Evolutionary conservation across 2,329 filamentous ascomycete species (phyloP), one percentile per base, ranked within the genome.

Genomic region (Arthrocladium fulminans): DNA sequence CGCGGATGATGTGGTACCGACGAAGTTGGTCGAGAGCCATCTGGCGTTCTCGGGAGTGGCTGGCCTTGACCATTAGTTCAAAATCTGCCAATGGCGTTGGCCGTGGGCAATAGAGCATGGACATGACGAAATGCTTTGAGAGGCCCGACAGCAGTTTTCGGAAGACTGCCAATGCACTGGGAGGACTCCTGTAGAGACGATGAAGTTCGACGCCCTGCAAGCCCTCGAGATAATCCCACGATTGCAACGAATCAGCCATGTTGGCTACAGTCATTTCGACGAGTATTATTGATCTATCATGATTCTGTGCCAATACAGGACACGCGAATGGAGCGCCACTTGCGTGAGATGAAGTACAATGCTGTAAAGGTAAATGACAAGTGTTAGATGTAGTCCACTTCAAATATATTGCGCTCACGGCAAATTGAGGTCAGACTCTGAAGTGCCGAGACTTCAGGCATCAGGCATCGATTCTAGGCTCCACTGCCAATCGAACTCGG

Each of bases 121-220:
- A 86, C 84, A 96, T 95, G 52, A 98, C 90, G 61, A 98, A 84
- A 13, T 83, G 88, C 75, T 98, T 97, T 59, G 92, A 90, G 53
- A 97, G 71, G 62, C 94, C 86, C 50, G 92, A 88, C 50, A 98
- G 78, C 88, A 98, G 96, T 70, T 92, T 89, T 58, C 92, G 81
- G 66, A 97, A 97, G 61, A 98, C 89, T 57, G 92, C 92, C 57
- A 98, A 81, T 30, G 89, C 86, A 1, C 92, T 95, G 35, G 90
- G 94, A 24, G 92, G 92, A 73, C 96, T 89, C 70, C 89, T 85
- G 74, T 98, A 98, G 39, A 98, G 77, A 67, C 87, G 85, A 64
- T 81, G 80, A 67, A 97, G 95, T 29, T 88, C 94, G 35, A 86
- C 88, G 55, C 89, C 88, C 43, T 86, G 86, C 61, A 94, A 83